Evolutionary conservation across 1,284 basidiomycete genomes (phyloP), one percentile per base, ranked within the genome.

Genomic region (Rhodotorula sp.): DNA sequence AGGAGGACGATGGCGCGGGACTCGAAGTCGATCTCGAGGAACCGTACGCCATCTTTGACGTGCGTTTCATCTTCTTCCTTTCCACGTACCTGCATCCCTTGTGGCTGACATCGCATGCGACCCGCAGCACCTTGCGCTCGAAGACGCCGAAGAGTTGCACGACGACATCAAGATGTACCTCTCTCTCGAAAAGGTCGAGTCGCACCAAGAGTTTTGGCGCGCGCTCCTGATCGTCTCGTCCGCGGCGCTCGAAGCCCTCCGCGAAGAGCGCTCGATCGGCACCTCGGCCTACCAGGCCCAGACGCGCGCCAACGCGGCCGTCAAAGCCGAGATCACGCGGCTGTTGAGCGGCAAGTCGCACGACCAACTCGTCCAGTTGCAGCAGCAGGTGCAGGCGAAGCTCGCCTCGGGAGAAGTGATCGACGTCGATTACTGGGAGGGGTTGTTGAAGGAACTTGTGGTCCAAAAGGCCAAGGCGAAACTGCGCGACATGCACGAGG

Each of bases 391-490:
- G 21, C 91, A 93, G 78, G 85, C 85, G 63, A 99, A 99, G 82
- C 86, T 99, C 2, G 85, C 86, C 0, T 93, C 92, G 70, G 92
- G 93, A 47, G 94, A 98, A 81, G 93, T 95, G 1, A 87, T 99
- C 54, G 97, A 99, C 81, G 90, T 89, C 19, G 97, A 99, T 80
- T 99, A 99, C 80, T 99, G 97, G 97, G 95, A 98, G 81, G 85
- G 88, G 52, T 83, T 99, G 10, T 82, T 99, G 70, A 91, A 92
- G 81, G 94, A 92, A 80, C 83, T 99, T 55, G 84, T 97, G n/a
- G 95, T 99, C 1, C 97, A 93, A 90, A 97, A 97, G 81, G 91
- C 97, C n/a, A 97, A 97, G 91, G 90, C 93, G 14, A 95, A 95
- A 78, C 85, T 99, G 61, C 91, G 92, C 79, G 87, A 86, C 70